Conservation (phyloP, 2,329 filamentous ascomycete species). For the Biscogniauxia sp. region DNA sequence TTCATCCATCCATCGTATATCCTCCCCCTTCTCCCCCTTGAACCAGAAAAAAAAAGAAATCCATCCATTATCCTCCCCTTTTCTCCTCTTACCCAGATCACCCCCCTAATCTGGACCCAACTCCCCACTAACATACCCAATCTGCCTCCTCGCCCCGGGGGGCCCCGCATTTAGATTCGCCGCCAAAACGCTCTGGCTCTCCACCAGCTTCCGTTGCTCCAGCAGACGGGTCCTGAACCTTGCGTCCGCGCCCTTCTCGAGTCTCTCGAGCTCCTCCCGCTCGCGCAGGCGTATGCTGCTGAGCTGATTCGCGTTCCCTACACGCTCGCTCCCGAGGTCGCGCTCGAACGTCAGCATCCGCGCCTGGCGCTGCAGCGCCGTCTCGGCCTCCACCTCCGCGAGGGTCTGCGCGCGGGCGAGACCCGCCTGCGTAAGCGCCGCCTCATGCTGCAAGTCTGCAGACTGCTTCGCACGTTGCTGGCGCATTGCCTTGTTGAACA, state of each 20-base stretch:
- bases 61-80: too few relatives aligned
- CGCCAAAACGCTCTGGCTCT: slow-evolving; percentile 41
- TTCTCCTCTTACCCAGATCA: too few relatives aligned
- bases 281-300: slow-evolving; percentile 49
- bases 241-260: slow-evolving; percentile 46
- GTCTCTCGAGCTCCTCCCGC: slow-evolving; percentile 47
- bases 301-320: slow-evolving; percentile 49
- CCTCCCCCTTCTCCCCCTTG: too few relatives aligned
- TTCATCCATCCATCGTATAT: too few relatives aligned
- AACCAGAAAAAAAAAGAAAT: too few relatives aligned
- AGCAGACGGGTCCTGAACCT: slow-evolving; percentile 45
- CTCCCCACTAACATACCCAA: slow-evolving; percentile 56
- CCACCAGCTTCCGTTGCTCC: slow-evolving; percentile 51
- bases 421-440: slow-evolving; percentile 44
- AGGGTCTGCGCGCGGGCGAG: slow-evolving; percentile 43
- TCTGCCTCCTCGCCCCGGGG: slow-evolving; percentile 44
- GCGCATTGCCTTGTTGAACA: slow-evolving; percentile 37
- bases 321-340: slow-evolving; percentile 43
- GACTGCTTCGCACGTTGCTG: slow-evolving; percentile 37
- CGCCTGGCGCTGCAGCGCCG: slow-evolving; percentile 43
- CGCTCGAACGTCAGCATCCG: slow-evolving; percentile 50
- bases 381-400: slow-evolving; percentile 45
- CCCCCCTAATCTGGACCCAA: slow-evolving; percentile 31
- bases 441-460: slow-evolving; percentile 44
- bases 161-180: slow-evolving; percentile 34